These are phyloP conservation scores for Erucastrum elatum DNA, from an alignment of 345 rosid genomes.

Conservation along the genomic window DNA sequence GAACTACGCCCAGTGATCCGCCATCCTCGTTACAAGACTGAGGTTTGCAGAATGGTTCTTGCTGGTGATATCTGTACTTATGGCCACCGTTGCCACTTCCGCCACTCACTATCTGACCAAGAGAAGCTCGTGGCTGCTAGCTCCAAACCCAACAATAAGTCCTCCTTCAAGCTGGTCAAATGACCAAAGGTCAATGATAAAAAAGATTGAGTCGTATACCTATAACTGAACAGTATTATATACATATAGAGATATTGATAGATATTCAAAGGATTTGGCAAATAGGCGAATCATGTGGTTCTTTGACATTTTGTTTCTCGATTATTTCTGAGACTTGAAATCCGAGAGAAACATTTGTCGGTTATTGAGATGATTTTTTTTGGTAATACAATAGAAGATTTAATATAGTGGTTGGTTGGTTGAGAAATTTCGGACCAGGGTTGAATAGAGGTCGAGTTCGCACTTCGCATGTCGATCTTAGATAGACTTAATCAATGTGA, in stretches of 20 bases:
- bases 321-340: background rate
- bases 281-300: conserved; percentile 22
- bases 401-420: background rate
- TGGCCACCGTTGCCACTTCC: conserved; percentile 96
- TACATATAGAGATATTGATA: background rate
- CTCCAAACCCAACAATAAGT: conserved; percentile 18
- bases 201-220: conserved; percentile 47
- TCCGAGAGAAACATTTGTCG: background rate
- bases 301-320: conserved; percentile 4
- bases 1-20: conserved; percentile 92
- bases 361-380: conserved; percentile 17
- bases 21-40: conserved; percentile 91
- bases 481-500: too few species aligned
- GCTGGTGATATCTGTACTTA: conserved; percentile 78
- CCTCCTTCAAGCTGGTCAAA: conserved; percentile 20
- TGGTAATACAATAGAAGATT: background rate
- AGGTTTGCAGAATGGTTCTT: conserved; percentile 85
- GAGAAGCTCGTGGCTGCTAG: conserved; percentile 47
- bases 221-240: background rate
- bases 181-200: conserved; percentile 2
- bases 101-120: conserved; percentile 77
- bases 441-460: background rate
- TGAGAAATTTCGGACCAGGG: too few species aligned
- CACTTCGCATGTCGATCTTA: too few species aligned
- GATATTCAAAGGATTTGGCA: conserved; percentile 12